These are phyloP conservation scores for Lichenothelia convexa DNA, from an alignment of 495 filamentous ascomycete species.

Conservation along the genomic window DNA sequence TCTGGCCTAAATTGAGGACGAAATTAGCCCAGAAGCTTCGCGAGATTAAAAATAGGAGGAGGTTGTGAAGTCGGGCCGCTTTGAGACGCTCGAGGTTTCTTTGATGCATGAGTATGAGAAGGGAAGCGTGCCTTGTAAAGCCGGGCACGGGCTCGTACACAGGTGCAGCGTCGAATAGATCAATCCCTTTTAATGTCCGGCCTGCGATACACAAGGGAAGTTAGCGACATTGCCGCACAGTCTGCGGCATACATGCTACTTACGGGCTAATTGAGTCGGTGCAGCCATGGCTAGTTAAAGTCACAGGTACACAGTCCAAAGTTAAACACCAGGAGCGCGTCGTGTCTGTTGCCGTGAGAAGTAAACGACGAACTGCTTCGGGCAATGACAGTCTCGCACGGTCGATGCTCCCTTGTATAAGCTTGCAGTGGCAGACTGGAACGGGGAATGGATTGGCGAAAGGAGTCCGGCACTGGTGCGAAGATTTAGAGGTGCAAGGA, in stretches of 20 bases:
- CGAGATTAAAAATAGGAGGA: neutral
- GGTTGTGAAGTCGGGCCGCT: too few relatives aligned
- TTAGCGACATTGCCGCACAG: neutral
- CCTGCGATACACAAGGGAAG: too few relatives aligned
- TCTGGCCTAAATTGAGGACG: conserved; percentile 45
- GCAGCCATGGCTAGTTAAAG: conserved; percentile 79
- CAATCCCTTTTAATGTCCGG: conserved; percentile 90
- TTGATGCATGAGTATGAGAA: neutral
- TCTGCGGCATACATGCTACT: conserved; percentile 15
- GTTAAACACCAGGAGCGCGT: too few relatives aligned
- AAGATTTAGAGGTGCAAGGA: too few relatives aligned
- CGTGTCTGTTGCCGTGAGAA: too few relatives aligned
- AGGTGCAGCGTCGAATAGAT: conserved; percentile 76
- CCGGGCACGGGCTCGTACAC: conserved; percentile 71
- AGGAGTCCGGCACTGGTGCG: too few relatives aligned
- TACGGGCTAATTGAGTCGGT: conserved; percentile 79
- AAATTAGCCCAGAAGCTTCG: conserved; percentile 11
- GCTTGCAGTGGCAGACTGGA: too few relatives aligned
- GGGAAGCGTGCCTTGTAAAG: conserved; percentile 42
- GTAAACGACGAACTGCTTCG: too few relatives aligned
- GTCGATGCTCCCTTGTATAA: too few relatives aligned
- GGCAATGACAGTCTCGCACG: too few relatives aligned
- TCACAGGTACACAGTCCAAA: too few relatives aligned
- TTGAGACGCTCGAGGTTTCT: neutral
- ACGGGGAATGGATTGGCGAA: too few relatives aligned